These are phyloP conservation scores for Colletotrichum viniferum DNA, from an alignment of 2,329 filamentous ascomycete species.

Conservation along the genomic window DNA sequence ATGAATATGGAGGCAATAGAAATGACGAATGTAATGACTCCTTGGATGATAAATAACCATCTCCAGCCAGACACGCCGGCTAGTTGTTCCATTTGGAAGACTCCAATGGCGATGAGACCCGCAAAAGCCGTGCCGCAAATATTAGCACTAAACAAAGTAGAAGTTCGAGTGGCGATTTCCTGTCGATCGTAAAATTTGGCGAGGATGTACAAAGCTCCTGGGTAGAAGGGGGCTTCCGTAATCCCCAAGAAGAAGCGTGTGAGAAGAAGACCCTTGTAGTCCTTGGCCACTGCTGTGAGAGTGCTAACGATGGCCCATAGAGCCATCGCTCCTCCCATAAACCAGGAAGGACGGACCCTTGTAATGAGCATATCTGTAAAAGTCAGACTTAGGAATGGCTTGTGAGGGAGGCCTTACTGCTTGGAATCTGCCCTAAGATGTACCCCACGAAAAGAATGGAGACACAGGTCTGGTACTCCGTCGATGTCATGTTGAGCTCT, in stretches of 20 bases:
- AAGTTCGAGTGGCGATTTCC: conserved; percentile 40
- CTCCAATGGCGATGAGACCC: conserved; percentile 22
- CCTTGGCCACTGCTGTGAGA: conserved; percentile 34
- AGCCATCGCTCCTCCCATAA: conserved; percentile 11
- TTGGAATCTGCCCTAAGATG: conserved; percentile 27
- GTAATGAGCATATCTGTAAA: conserved; percentile 15
- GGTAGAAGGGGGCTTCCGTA: conserved; percentile 32
- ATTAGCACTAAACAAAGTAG: conserved; percentile 38
- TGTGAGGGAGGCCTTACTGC: conserved; percentile 29
- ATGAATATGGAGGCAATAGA: conserved; percentile 36
- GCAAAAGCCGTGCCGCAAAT: conserved; percentile 25
- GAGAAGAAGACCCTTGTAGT: conserved; percentile 33
- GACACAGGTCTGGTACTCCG: conserved; percentile 28
- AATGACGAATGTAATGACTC: conserved; percentile 32
- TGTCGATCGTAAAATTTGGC: conserved; percentile 42
- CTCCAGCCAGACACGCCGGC: conserved; percentile 50
- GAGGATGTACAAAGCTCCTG: conserved; percentile 23
- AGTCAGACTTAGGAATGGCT: neutral
- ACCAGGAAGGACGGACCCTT: conserved; percentile 3
- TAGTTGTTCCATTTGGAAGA: conserved; percentile 42
- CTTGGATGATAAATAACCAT: conserved; percentile 52
- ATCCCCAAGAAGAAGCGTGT: conserved; percentile 39
- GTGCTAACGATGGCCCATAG: conserved; percentile 17
- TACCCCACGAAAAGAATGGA: conserved; percentile 33
- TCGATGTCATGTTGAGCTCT: conserved; percentile 32